Percentiles rank a stretch among this genome's conserved stretches.
Conservation (phyloP, 768 basidiomycete genomes). For the Crassisporium funariophilum region DNA sequence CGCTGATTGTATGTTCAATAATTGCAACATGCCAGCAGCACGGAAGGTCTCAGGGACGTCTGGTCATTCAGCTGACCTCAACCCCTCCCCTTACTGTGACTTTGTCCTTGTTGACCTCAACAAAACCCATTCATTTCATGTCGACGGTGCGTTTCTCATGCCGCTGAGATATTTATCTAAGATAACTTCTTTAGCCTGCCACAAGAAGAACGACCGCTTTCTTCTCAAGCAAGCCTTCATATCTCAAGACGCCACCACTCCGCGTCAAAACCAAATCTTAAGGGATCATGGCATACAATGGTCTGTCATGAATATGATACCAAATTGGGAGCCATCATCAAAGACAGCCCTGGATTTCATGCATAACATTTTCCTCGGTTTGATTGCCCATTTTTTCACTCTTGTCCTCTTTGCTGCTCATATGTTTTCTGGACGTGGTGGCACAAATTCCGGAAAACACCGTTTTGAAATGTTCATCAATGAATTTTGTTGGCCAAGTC, state of each 20-base stretch:
- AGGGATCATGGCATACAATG: slow-evolving; percentile 22
- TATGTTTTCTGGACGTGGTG: slow-evolving; percentile 27
- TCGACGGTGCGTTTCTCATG: neutral
- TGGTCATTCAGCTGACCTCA: slow-evolving; percentile 24
- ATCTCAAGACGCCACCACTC: neutral
- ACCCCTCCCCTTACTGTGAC: slow-evolving; percentile 29
- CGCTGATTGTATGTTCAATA: slow-evolving; percentile 24
- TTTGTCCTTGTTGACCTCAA: slow-evolving; percentile 22
- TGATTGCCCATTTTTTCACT: slow-evolving; percentile 23
- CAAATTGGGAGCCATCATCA: slow-evolving; percentile 27
- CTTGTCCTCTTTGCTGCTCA: slow-evolving; percentile 20
- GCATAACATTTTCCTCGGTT: slow-evolving; percentile 31
- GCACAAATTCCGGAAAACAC: slow-evolving; percentile 18
- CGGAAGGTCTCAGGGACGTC: slow-evolving; percentile 26
- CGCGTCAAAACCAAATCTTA: slow-evolving; percentile 17
- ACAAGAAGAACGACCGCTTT: slow-evolving; percentile 14
- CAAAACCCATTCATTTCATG: slow-evolving; percentile 8
- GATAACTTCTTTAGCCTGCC: slow-evolving; percentile 1
- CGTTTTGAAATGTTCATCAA: slow-evolving; percentile 28
- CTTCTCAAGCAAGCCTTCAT: slow-evolving; percentile 4
- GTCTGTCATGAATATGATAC: slow-evolving; percentile 24
- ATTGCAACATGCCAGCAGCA: slow-evolving; percentile 29
- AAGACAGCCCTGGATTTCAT: slow-evolving; percentile 31
- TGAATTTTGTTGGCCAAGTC: slow-evolving; percentile 28
- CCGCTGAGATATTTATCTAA: neutral